Conservation (phyloP, 352 stramenopile genomes). For the Globisporangium cederbergense region DNA sequence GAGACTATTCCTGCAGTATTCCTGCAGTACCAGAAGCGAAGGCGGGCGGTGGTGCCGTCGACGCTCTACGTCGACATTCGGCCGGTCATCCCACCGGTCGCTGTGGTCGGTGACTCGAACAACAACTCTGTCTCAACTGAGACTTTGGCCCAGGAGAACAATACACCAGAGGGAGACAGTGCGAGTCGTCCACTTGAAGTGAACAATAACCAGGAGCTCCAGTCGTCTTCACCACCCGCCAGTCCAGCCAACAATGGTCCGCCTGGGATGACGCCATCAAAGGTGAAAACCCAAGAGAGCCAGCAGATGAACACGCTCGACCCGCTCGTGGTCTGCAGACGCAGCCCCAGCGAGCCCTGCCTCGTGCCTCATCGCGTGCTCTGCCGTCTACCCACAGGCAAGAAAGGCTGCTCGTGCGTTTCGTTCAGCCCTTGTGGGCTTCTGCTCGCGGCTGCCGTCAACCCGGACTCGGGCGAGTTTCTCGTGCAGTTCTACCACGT, state of each 20-base stretch:
- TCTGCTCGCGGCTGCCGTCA: conserved; percentile 47
- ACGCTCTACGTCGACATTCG: conserved; percentile 11
- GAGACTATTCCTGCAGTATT: conserved; percentile 39
- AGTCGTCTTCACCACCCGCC: background rate
- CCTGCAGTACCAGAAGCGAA: conserved; percentile 60
- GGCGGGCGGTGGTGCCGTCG: conserved; percentile 11
- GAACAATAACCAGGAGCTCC: background rate
- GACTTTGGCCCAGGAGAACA: background rate
- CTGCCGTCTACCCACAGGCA: conserved; percentile 46
- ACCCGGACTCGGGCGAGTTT: conserved; percentile 29
- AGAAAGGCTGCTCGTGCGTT: conserved; percentile 54
- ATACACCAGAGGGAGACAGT: background rate
- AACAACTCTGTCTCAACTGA: background rate
- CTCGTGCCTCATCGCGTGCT: conserved; percentile 56
- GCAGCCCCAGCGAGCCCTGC: conserved; percentile 36
- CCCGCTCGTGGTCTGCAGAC: conserved; percentile 29
- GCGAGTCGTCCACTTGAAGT: background rate
- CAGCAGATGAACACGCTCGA: conserved; percentile 15
- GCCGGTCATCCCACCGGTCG: conserved; percentile 14
- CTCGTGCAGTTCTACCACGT: conserved; percentile 48
- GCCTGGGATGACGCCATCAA: background rate
- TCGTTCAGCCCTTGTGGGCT: conserved; percentile 56
- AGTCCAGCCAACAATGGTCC: background rate
- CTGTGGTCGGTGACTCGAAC: background rate
- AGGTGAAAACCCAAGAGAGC: background rate